Evolutionary conservation across 805 yeast species (phyloP).

Genomic region (Tetrapisispora nanseiensis): DNA sequence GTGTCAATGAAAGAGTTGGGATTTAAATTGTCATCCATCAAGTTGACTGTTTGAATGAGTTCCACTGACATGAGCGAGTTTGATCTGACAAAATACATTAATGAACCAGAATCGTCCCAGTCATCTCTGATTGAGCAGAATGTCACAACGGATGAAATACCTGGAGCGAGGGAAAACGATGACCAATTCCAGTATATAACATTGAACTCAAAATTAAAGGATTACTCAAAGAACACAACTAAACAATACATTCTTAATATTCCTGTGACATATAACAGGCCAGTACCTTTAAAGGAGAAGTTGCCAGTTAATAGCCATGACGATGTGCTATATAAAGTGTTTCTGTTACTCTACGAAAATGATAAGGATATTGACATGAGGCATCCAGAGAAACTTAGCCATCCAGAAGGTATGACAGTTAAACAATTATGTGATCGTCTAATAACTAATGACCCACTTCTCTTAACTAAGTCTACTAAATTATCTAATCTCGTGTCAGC

Average conservation of each 20-base stretch:
- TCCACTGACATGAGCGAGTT: constrained; percentile 1
- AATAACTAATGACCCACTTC: constrained; percentile 65
- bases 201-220: constrained; percentile 1
- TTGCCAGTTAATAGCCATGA: constrained; percentile 40
- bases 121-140: neutral
- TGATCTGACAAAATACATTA: neutral
- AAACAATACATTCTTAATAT: constrained; percentile 26
- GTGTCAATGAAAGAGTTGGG: no score
- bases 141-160: neutral
- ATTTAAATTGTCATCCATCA: no score
- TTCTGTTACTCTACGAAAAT: constrained; percentile 55
- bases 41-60: no score
- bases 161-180: neutral
- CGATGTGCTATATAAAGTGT: constrained; percentile 65
- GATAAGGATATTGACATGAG: constrained; percentile 43
- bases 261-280: constrained; percentile 69
- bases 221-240: constrained; percentile 3
- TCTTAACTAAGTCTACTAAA: constrained; percentile 70
- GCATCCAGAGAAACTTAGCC: neutral
- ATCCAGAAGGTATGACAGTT: constrained; percentile 74
- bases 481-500: constrained; percentile 76
- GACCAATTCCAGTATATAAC: constrained; percentile 1
- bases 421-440: constrained; percentile 75
- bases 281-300: constrained; percentile 56
- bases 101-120: neutral